Evolutionary conservation across 2,329 filamentous ascomycete genomes (phyloP), one percentile per base, ranked within the genome.

Genomic region (Alternaria viburni): DNA sequence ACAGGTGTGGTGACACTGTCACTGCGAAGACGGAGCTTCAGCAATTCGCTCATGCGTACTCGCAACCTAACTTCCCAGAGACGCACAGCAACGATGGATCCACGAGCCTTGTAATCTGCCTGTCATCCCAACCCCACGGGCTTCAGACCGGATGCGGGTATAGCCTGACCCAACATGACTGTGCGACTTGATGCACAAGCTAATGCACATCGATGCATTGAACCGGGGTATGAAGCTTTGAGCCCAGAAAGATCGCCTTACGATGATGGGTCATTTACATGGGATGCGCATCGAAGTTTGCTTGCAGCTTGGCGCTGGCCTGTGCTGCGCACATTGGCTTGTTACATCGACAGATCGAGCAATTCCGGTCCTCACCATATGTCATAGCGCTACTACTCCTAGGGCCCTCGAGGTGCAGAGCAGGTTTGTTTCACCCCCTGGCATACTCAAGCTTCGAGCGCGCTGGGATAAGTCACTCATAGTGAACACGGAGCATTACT

Each of bases 61-160:
- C 49, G 17, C 43, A 26, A 26, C 41, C 12, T 47, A 44, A n/a
- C 4, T 30, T 36, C 59, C 30, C 30, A 46, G 28, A 51, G 15
- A 51, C n/a, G 19, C 54, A 62, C 36, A 54, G 52, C 45, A 45
- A 47, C 21, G 36, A 28, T 47, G 32, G 26, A 30, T 32, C 59
- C 62, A 68, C 62, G 60, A 69, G 66, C 61, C 52, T 61, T 62
- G 54, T 60, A 65, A 65, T 51, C 50, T 32, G 36, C 47, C 62
- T 69, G 67, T 69, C 57, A 60, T 56, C 45, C 46, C 36, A 63
- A 30, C n/a, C 36, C 51, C 45, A 45, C 44, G 43, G 45, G 36
- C 58, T 10, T 26, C 28, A 12, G 21, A 54, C 58, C 47, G 41
- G 15, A n/a, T 25, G 49, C 43, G 41, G 54, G 41, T 41, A 46